phyloP scores from a whole-genome alignment of 768 basidiomycete genomes.

The Phanerochaete sordida region DNA sequence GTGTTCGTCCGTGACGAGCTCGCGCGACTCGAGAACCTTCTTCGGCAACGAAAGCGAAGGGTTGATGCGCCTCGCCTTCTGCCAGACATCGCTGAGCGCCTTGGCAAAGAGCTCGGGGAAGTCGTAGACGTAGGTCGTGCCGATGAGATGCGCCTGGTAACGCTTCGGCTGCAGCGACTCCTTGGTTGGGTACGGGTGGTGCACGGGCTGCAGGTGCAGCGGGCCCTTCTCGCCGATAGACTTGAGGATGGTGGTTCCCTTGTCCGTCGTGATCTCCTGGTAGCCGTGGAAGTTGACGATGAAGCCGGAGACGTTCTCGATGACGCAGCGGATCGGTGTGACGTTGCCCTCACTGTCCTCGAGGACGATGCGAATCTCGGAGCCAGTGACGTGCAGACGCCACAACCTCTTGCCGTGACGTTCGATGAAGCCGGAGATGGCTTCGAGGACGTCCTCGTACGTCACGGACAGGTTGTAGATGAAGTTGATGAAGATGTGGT shows the following conservation, averaged over 20 bases:
- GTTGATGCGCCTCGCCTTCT: constrained; percentile 59
- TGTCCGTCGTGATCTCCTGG: constrained; percentile 96
- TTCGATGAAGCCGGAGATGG: constrained; percentile 98
- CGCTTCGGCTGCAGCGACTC: constrained; percentile 98
- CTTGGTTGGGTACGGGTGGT: constrained; percentile 92
- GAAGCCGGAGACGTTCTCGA: constrained; percentile 98
- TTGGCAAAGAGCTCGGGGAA: constrained; percentile 99
- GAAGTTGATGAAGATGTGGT: constrained; percentile 99
- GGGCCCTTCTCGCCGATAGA: constrained; percentile 98
- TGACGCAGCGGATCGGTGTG: constrained; percentile 94
- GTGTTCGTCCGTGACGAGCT: constrained; percentile 92
- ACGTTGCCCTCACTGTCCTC: constrained; percentile 95
- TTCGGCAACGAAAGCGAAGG: constrained; percentile 72
- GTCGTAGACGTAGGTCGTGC: constrained; percentile 98
- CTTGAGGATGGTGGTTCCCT: constrained; percentile 92
- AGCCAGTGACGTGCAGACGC: constrained; percentile 96
- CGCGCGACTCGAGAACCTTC: constrained; percentile 75
- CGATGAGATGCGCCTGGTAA: constrained; percentile 97
- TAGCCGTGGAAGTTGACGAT: constrained; percentile 98
- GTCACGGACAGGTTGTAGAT: constrained; percentile 94
- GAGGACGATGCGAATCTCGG: constrained; percentile 92
- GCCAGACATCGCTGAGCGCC: constrained; percentile 92
- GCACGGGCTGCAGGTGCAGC: constrained; percentile 92
- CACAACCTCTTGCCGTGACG: constrained; percentile 97
- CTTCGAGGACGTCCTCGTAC: constrained; percentile 95